phyloP scores from a whole-genome alignment of 2,329 filamentous ascomycete species.

The Claviceps sp. region DNA sequence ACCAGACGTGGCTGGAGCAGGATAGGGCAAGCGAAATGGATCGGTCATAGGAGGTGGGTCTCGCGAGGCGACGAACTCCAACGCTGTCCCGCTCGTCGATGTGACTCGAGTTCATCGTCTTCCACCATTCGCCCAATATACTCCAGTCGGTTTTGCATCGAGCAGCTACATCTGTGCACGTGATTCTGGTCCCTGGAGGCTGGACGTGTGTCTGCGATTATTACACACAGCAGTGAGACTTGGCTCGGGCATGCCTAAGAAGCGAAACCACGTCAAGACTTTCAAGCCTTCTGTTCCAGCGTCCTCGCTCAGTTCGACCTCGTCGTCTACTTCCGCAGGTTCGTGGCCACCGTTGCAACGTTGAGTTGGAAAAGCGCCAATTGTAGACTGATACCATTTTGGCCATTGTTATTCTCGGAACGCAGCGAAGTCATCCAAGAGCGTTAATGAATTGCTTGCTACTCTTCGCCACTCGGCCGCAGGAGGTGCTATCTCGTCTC shows the following conservation, averaged over 20 bases:
- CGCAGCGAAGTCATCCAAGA: slow-evolving; percentile 20
- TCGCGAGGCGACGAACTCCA: not conserved
- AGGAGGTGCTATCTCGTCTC: slow-evolving; percentile 13
- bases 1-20: not conserved
- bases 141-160: not conserved
- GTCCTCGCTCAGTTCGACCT: slow-evolving; percentile 21
- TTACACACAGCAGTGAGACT: not conserved
- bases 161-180: not conserved
- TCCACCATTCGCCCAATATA: not conserved
- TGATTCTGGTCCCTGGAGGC: not conserved
- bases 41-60: not conserved
- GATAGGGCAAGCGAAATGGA: not conserved
- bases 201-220: not conserved
- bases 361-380: not conserved
- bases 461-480: slow-evolving; percentile 36
- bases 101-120: not conserved
- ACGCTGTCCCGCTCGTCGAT: not conserved
- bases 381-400: not conserved
- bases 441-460: slow-evolving; percentile 48
- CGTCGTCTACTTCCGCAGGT: slow-evolving; percentile 8
- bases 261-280: slow-evolving; percentile 40
- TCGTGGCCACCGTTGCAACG: not conserved
- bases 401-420: not conserved
- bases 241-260: slow-evolving; percentile 45
- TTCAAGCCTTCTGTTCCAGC: slow-evolving; percentile 46